Conservation (phyloP, 371 early-diverging fungal species). For the Rhizopus sp. region DNA sequence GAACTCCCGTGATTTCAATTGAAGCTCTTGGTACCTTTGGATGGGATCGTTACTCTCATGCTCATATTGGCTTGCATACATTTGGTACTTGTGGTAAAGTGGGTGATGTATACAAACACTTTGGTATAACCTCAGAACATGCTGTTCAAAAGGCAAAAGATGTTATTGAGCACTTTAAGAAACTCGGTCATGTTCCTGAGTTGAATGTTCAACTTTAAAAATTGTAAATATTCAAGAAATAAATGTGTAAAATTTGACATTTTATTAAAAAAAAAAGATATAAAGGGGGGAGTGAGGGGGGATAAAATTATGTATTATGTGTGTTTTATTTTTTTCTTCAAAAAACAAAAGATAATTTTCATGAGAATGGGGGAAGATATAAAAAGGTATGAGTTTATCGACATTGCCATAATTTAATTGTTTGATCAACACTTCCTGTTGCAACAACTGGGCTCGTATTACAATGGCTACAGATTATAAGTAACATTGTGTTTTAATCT, state of each 20-base stretch:
- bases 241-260: neutral
- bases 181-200: slow-evolving; percentile 39
- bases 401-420: slow-evolving; percentile 73
- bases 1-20: slow-evolving; percentile 83
- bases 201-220: slow-evolving; percentile 29
- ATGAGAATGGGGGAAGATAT: too few relatives aligned
- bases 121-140: slow-evolving; percentile 29
- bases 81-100: slow-evolving; percentile 86
- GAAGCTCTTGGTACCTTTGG: slow-evolving; percentile 94
- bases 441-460: slow-evolving; percentile 68
- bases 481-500: slow-evolving; percentile 14
- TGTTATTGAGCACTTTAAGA: slow-evolving; percentile 25
- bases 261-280: slow-evolving; percentile 3
- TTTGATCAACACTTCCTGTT: slow-evolving; percentile 85
- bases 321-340: neutral
- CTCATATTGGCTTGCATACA: slow-evolving; percentile 87
- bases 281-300: neutral
- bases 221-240: neutral
- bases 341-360: slow-evolving; percentile 4
- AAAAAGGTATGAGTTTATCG: slow-evolving; percentile 25
- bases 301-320: neutral
- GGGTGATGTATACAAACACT: slow-evolving; percentile 29
- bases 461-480: slow-evolving; percentile 32
- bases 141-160: slow-evolving; percentile 29
- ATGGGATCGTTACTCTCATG: slow-evolving; percentile 94